Evolutionary conservation across 192 early-diverging fungal species (phyloP), one percentile per base, ranked within the genome.

Genomic region (Phycomyces nitens): DNA sequence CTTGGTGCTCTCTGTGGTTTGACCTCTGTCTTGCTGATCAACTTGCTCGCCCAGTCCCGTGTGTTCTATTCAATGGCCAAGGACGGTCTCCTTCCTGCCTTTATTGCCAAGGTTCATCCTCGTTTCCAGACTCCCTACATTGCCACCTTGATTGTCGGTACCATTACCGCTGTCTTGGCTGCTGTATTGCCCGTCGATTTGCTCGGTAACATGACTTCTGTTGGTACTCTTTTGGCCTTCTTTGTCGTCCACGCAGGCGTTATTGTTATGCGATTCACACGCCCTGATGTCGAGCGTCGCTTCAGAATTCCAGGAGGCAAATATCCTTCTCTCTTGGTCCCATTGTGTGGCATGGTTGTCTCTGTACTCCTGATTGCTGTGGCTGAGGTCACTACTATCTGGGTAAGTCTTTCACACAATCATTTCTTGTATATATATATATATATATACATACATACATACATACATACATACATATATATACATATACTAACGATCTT

Each of bases 21-120:
- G 2, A 84, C 81, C 0, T 92, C 91, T 1, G 94, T 95, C 0
- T 87, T 94, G 21, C 79, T 95, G 8, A 78, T 87, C 14, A 47
- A 83, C 27, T 65, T 95, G 53, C 80, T 95, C 59, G 89, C 80
- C 39, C 94, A 96, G 74, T 88, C 93, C 3, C 92, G 94, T 60
- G 91, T 96, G 44, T 89, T 94, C 54, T 86, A 88, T 38, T 77
- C 89, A 27, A 94, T 96, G 94, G 87, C 92, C 20, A 71, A 86
- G 41, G 94, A 96, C 74, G 93, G 94, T 5, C 69, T 96, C 29
- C 78, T 96, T n/a, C 92, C 93, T 1, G 41, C 72, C 14, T 58
- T 84, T 15, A 88, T 94, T 62, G 80, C 86, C 22, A 82, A 83
- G 39, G 72, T 94, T 29, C 87, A 95, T 66, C 84, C 80, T 11